Evolutionary conservation across 2,329 filamentous ascomycete species (phyloP).

Genomic region (Pseudogymnoascus sp.): DNA sequence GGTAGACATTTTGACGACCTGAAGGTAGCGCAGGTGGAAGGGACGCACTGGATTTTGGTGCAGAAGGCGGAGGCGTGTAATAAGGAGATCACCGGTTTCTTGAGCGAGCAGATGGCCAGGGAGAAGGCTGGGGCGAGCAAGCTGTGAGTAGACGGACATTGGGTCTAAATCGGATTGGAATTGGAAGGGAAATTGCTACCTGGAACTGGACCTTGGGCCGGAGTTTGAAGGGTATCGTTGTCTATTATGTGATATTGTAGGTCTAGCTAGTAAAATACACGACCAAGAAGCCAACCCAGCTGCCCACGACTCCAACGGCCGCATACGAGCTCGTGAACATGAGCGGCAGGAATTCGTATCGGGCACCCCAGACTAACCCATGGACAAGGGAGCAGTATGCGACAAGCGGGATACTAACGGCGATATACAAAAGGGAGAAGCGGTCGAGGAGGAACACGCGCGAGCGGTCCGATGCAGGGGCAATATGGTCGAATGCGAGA

Average conservation of each 20-base stretch:
- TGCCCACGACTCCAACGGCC: slow-evolving; percentile 87
- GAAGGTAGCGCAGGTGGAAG: slow-evolving; percentile 56
- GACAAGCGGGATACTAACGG: slow-evolving; percentile 80
- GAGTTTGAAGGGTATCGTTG: not conserved
- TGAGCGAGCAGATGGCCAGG: slow-evolving; percentile 14
- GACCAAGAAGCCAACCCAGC: slow-evolving; percentile 89
- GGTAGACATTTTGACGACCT: slow-evolving; percentile 53
- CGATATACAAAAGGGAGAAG: slow-evolving; percentile 83
- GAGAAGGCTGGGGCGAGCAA: not conserved
- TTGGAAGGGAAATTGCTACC: not conserved
- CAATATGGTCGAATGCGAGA: slow-evolving; percentile 76
- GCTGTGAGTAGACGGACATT: not conserved
- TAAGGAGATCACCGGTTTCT: slow-evolving; percentile 37
- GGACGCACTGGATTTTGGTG: slow-evolving; percentile 76
- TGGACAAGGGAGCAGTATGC: slow-evolving; percentile 82
- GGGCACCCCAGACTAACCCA: slow-evolving; percentile 70
- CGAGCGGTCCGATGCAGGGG: slow-evolving; percentile 70
- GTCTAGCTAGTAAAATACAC: slow-evolving; percentile 61
- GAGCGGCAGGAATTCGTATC: slow-evolving; percentile 81
- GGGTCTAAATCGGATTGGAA: not conserved
- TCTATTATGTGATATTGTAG: not conserved
- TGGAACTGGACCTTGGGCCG: not conserved
- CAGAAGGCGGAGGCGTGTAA: slow-evolving; percentile 68
- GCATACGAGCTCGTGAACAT: slow-evolving; percentile 97
- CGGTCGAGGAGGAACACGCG: slow-evolving; percentile 86